A percentile compares a stretch with the other conserved stretches of the same genome.
These are phyloP conservation scores for Trichoderma breve DNA, from an alignment of 2,329 filamentous ascomycete genomes.

Conservation along the genomic window DNA sequence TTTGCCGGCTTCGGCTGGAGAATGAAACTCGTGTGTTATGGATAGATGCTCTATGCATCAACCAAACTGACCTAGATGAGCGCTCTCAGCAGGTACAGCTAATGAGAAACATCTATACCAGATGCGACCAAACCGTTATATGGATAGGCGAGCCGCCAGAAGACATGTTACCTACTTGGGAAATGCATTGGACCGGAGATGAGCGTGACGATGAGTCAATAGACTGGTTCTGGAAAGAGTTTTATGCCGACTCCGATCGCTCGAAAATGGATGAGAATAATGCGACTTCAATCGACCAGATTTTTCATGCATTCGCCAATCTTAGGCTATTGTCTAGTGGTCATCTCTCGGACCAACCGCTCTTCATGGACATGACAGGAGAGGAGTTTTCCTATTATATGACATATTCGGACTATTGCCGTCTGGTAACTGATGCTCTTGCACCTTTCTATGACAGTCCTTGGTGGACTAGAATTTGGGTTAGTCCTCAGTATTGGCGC, in stretches of 20 bases:
- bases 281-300: not conserved
- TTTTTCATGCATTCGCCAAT: slow-evolving; percentile 2
- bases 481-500: not conserved
- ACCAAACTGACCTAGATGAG: not conserved
- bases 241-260: not conserved
- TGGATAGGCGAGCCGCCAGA: not conserved
- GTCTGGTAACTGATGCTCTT: not conserved
- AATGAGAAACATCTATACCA: not conserved
- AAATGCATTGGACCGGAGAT: not conserved
- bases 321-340: not conserved
- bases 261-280: not conserved
- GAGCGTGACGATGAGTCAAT: not conserved
- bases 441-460: not conserved
- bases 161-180: not conserved
- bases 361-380: not conserved
- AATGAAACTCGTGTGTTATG: not conserved
- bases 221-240: not conserved
- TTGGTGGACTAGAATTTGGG: slow-evolving; percentile 1
- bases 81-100: not conserved
- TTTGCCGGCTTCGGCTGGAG: not conserved
- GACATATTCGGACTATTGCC: not conserved
- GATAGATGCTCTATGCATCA: not conserved
- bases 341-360: not conserved
- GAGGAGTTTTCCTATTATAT: not conserved
- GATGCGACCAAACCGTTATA: not conserved